Evolutionary conservation across 176 grass and related monocot genomes (phyloP), one percentile per base, ranked within the genome.

Genomic region (Rhynchospora tenuis): DNA sequence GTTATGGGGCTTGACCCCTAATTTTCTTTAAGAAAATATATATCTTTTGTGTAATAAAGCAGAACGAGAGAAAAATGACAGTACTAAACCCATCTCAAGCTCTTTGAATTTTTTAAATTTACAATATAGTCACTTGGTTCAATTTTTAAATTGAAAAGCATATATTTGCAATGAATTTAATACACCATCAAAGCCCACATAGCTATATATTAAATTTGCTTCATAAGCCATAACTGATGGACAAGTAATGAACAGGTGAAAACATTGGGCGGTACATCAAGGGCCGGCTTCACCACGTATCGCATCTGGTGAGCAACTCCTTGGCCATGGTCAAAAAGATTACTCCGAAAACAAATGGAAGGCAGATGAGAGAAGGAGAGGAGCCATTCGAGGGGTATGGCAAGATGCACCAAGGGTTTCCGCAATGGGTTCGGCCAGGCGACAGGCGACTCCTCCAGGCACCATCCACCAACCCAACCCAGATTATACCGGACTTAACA

Each of bases 281-380:
- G 80, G 64, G 62, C 0, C 23, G 59, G 9, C 12, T 91, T 70
- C 46, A 73, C 38, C 90, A 90, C 70, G 89, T 92, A 0, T 84
- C 92, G 4, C 65, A 4, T 55, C 87, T 97, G 84, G 90, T 94
- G 20, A 94, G 92, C 88, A 94, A 97, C 92, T 90, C 91, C 52
- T 90, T 97, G 38, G 92, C 94, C 84, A 90, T 97, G 92, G 85
- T 86, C 5, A 94, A 83, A 63, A 97, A 92, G 68, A 82, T 97
- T 10, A 88, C 84, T 27, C 78, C 33, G 3, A 81, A 81, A 65
- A 29, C 65, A 64, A 64, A 64, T 9, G 62, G 79, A 82, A 65
- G 45, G 46, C 38, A 33, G 64, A 50, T 47, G 52, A 17, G 13
- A 67, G 3, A 22, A 12, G 56, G 52, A 7, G 78, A 73, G 48